Conservation (phyloP, 1,284 basidiomycete genomes). For the Papiliotrema laurentii region DNA sequence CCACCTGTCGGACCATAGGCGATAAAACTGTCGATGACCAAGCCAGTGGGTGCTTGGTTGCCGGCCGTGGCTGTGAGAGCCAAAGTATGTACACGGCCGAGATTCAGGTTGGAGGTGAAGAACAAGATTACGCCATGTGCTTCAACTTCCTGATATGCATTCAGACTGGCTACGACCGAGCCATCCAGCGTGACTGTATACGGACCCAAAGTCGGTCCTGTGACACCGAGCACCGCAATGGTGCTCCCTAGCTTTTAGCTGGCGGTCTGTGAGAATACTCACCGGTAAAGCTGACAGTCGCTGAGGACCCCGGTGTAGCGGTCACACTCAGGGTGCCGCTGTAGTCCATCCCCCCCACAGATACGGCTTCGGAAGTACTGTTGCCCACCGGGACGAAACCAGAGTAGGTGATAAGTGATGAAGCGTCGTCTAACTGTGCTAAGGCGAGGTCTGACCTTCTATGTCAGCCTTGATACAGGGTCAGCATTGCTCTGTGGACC, state of each 20-base stretch:
- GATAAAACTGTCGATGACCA: slow-evolving; percentile 24
- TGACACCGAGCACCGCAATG: slow-evolving; percentile 20
- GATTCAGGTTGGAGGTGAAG: slow-evolving; percentile 26
- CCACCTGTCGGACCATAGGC: slow-evolving; percentile 21
- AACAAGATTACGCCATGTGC: slow-evolving; percentile 22
- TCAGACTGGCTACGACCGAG: slow-evolving; percentile 1
- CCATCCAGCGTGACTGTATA: slow-evolving; percentile 11
- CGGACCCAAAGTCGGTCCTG: slow-evolving; percentile 8
- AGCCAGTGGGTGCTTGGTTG: neutral
- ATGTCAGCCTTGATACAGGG: neutral
- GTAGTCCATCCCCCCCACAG: slow-evolving; percentile 11
- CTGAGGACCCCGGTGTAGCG: slow-evolving; percentile 22
- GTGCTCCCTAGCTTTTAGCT: slow-evolving; percentile 16
- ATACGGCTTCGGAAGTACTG: neutral
- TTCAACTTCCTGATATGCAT: slow-evolving; percentile 11
- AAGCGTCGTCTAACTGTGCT: slow-evolving; percentile 18
- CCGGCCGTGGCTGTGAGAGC: slow-evolving; percentile 14
- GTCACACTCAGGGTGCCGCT: slow-evolving; percentile 27
- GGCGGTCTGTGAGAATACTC: slow-evolving; percentile 1
- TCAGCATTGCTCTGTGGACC: no score
- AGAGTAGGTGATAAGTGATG: slow-evolving; percentile 14
- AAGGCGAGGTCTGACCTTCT: neutral
- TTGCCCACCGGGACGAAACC: slow-evolving; percentile 16
- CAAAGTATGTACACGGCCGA: slow-evolving; percentile 16
- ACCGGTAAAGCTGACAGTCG: slow-evolving; percentile 26